Evolutionary conservation across 768 basidiomycete genomes (phyloP).

Genomic region (Neoboletus subvelutipes): DNA sequence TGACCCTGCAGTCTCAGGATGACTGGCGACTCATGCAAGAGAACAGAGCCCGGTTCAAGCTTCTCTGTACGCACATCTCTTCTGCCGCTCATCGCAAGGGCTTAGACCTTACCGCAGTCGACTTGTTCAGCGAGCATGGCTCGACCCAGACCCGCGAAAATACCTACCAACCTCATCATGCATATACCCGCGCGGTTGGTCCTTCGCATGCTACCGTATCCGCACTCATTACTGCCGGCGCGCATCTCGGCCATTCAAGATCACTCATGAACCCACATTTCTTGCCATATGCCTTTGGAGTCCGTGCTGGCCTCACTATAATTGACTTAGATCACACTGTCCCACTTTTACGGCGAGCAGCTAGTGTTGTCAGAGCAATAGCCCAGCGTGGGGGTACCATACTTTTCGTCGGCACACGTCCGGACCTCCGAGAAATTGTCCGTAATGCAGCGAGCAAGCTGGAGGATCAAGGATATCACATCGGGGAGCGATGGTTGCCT

Average conservation of each 20-base stretch:
- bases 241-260: conserved; percentile 88
- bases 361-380: conserved; percentile 80
- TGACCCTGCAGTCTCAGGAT: conserved; percentile 44
- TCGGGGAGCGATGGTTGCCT: conserved; percentile 89
- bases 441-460: conserved; percentile 78
- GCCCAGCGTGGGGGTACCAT: conserved; percentile 80
- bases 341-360: conserved; percentile 87
- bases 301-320: conserved; percentile 83
- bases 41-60: conserved; percentile 53
- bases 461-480: conserved; percentile 77
- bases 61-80: conserved; percentile 48
- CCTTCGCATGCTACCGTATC: conserved; percentile 76
- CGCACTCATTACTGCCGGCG: conserved; percentile 87
- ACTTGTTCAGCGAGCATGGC: conserved; percentile 68
- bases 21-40: conserved; percentile 69
- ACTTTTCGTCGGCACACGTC: conserved; percentile 86
- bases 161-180: conserved; percentile 71
- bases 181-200: conserved; percentile 57
- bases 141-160: conserved; percentile 70
- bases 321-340: conserved; percentile 95
- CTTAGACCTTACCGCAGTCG: conserved; percentile 41
- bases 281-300: conserved; percentile 89
- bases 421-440: conserved; percentile 73
- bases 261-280: conserved; percentile 88
- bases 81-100: conserved; percentile 5